Conservation (phyloP, 768 basidiomycete species). For the Amanita molliuscula region DNA sequence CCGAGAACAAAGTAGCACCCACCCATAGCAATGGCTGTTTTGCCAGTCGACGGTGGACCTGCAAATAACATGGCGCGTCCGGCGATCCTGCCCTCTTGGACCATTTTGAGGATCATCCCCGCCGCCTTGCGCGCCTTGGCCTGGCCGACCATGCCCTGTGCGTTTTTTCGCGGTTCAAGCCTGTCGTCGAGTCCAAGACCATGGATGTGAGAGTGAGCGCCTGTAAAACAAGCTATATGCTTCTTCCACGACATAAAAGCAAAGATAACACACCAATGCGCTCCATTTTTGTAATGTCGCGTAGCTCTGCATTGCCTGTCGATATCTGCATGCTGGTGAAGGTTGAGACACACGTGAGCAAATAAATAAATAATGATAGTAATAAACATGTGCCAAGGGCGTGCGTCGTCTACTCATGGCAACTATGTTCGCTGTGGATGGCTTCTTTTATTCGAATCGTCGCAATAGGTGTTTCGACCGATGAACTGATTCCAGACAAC, state of each 20-base stretch:
- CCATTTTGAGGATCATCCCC: slow-evolving; percentile 97
- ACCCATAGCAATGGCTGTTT: slow-evolving; percentile 98
- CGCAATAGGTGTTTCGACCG: too few relatives aligned
- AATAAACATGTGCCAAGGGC: slow-evolving; percentile 42
- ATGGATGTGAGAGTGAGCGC: slow-evolving; percentile 90
- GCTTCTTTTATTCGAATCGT: too few relatives aligned
- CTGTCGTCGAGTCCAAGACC: slow-evolving; percentile 90
- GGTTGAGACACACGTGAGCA: background rate
- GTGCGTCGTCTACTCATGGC: slow-evolving; percentile 16
- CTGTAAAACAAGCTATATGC: slow-evolving; percentile 25
- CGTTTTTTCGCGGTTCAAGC: slow-evolving; percentile 79
- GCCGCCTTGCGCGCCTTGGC: slow-evolving; percentile 94
- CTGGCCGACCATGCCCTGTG: slow-evolving; percentile 97
- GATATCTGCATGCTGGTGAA: slow-evolving; percentile 49
- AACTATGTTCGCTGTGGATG: too few relatives aligned
- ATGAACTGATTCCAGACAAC: too few relatives aligned
- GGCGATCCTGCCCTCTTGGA: slow-evolving; percentile 91
- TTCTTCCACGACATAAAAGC: background rate
- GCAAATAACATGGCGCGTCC: slow-evolving; percentile 96
- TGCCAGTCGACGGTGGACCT: slow-evolving; percentile 94
- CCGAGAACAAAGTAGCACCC: slow-evolving; percentile 14
- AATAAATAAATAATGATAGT: too few relatives aligned
- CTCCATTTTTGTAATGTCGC: slow-evolving; percentile 90
- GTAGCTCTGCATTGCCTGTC: slow-evolving; percentile 67
- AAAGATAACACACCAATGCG: slow-evolving; percentile 53